Evolutionary conservation across 306 rosid genomes (phyloP).

Genomic region (Dalbergia oliveri): DNA sequence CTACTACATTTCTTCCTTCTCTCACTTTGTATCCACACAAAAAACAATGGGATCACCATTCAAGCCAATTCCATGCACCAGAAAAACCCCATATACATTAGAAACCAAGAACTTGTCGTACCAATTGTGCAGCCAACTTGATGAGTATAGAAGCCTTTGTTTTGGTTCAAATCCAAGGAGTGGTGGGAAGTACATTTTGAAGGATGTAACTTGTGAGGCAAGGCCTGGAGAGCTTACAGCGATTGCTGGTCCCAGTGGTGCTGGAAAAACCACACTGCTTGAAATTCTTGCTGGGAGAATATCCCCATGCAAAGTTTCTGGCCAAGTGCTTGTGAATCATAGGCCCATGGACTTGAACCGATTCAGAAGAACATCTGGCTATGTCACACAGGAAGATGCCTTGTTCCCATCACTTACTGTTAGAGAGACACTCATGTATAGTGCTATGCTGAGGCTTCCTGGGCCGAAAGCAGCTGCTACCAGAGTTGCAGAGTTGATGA

Average conservation of each 20-base stretch:
- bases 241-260: slow-evolving; percentile 99
- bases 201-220: slow-evolving; percentile 82
- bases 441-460: slow-evolving; percentile 82
- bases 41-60: slow-evolving; percentile 63
- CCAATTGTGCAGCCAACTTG: slow-evolving; percentile 66
- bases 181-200: slow-evolving; percentile 67
- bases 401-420: slow-evolving; percentile 88
- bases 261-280: slow-evolving; percentile 94
- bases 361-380: slow-evolving; percentile 74
- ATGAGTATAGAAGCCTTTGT: slow-evolving; percentile 58
- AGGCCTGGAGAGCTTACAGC: slow-evolving; percentile 84
- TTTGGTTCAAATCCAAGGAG: slow-evolving; percentile 53
- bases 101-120: slow-evolving; percentile 75
- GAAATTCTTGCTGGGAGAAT: slow-evolving; percentile 87
- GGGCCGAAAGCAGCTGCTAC: slow-evolving; percentile 59
- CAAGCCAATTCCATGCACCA: slow-evolving; percentile 50
- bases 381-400: slow-evolving; percentile 87
- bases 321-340: slow-evolving; percentile 81
- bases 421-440: slow-evolving; percentile 87
- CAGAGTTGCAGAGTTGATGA: slow-evolving; percentile 77
- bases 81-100: slow-evolving; percentile 56
- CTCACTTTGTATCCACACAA: slow-evolving; percentile 48
- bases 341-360: slow-evolving; percentile 57
- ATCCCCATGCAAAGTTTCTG: slow-evolving; percentile 56
- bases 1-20: slow-evolving; percentile 45